These are phyloP conservation scores for Artemisia argyi DNA, from an alignment of 129 eudicot species.

Conservation along the genomic window DNA sequence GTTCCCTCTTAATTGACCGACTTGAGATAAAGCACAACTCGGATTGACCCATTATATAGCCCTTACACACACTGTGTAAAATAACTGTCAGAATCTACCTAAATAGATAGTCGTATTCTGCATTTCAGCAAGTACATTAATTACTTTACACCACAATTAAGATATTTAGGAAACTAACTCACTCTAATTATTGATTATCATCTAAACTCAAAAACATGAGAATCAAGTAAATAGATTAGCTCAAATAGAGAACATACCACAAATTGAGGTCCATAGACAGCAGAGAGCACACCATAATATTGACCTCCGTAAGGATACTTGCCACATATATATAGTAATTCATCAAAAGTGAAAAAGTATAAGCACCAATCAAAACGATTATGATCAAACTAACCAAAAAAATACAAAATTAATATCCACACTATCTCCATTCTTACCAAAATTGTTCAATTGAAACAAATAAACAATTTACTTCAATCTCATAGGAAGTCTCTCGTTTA, in stretches of 20 bases:
- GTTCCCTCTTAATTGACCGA: no score
- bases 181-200: neutral
- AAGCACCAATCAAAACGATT: neutral
- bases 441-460: no score
- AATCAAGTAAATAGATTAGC: constrained; percentile 12
- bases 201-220: neutral
- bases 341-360: constrained; percentile 6
- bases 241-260: constrained; percentile 44
- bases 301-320: constrained; percentile 68
- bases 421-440: no score
- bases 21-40: no score
- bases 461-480: no score
- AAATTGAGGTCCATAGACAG: constrained; percentile 47
- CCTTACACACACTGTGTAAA: no score
- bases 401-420: no score
- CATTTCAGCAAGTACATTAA: neutral
- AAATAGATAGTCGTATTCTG: neutral
- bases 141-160: neutral
- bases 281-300: constrained; percentile 51
- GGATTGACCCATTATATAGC: no score
- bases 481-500: no score
- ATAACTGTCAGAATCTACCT: no score
- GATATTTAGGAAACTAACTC: neutral
- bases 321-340: constrained; percentile 41
- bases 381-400: constrained; percentile 6